phyloP scores from a whole-genome alignment of 2,329 filamentous ascomycete genomes.

The Cladosporium sp. region DNA sequence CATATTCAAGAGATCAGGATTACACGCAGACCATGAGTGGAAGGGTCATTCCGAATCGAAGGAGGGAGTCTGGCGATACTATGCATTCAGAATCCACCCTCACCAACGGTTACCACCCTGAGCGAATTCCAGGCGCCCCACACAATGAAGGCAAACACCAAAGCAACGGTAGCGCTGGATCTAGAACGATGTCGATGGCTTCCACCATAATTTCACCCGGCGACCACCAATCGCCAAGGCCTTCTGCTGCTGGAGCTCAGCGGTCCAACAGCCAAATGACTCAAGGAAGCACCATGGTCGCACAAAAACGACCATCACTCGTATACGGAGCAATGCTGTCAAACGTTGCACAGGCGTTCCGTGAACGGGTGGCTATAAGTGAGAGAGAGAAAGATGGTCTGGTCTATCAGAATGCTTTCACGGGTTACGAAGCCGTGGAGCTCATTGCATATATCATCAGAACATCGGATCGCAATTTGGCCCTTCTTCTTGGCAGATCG shows the following conservation, averaged over 20 bases:
- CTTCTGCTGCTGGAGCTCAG: slow-evolving; percentile 27
- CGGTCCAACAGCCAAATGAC: slow-evolving; percentile 42
- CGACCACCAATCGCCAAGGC: slow-evolving; percentile 30
- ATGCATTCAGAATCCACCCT: slow-evolving; percentile 27
- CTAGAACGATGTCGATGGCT: slow-evolving; percentile 88
- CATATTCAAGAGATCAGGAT: slow-evolving; percentile 73
- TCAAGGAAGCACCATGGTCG: slow-evolving; percentile 48
- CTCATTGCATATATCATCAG: slow-evolving; percentile 95
- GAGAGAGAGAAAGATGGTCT: slow-evolving; percentile 96
- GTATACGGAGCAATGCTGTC: slow-evolving; percentile 94
- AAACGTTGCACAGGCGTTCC: slow-evolving; percentile 89
- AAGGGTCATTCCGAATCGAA: slow-evolving; percentile 79
- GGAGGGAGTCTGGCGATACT: slow-evolving; percentile 54
- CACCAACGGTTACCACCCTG: slow-evolving; percentile 34
- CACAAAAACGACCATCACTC: slow-evolving; percentile 71
- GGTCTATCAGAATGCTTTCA: slow-evolving; percentile 96
- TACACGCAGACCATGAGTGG: slow-evolving; percentile 90
- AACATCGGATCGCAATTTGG: slow-evolving; percentile 92
- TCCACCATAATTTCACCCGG: slow-evolving; percentile 67
- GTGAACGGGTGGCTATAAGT: slow-evolving; percentile 79
- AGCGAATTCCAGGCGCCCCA: slow-evolving; percentile 27
- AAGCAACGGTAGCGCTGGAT: slow-evolving; percentile 43
- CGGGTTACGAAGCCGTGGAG: slow-evolving; percentile 92
- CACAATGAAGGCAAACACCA: slow-evolving; percentile 26
- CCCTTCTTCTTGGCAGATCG: slow-evolving; percentile 83